Evolutionary conservation across 2,329 filamentous ascomycete genomes (phyloP).

Genomic region (Ascochyta clinopodiicola): DNA sequence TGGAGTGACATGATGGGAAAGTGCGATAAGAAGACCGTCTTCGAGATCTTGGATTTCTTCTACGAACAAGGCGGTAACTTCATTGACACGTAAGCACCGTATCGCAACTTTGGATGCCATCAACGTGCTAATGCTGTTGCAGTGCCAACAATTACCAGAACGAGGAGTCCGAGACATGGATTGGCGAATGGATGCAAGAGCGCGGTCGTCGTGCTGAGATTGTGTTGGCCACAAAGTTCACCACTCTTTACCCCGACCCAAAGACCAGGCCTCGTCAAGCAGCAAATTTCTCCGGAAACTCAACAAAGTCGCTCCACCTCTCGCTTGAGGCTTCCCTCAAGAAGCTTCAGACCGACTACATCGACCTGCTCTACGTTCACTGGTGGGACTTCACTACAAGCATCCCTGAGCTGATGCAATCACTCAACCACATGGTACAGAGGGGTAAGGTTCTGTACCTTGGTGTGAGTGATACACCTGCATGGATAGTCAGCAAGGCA

Average conservation of each 20-base stretch:
- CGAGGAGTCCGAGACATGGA: conserved; percentile 56
- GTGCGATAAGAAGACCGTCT: conserved; percentile 54
- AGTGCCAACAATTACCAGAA: conserved; percentile 57
- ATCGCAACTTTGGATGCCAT: background rate
- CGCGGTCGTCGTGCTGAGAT: conserved; percentile 57
- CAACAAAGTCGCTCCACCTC: conserved; percentile 47
- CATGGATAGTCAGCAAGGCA: conserved; percentile 54
- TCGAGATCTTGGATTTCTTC: conserved; percentile 57
- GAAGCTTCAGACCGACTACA: conserved; percentile 52
- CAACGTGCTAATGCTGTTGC: conserved; percentile 10
- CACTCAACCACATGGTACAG: conserved; percentile 43
- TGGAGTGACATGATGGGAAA: conserved; percentile 54
- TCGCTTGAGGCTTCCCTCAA: conserved; percentile 50
- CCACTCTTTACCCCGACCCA: conserved; percentile 39
- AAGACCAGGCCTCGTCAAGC: conserved; percentile 33
- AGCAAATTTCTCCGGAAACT: conserved; percentile 54
- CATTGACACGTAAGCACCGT: conserved; percentile 54
- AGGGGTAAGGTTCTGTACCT: conserved; percentile 50
- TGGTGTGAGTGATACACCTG: conserved; percentile 48
- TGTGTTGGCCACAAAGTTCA: conserved; percentile 63
- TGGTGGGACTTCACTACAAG: conserved; percentile 51
- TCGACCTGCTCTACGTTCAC: conserved; percentile 51
- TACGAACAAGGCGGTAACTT: conserved; percentile 59
- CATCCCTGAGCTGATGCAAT: conserved; percentile 49
- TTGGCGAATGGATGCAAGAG: conserved; percentile 60